Evolutionary conservation across 768 basidiomycete genomes (phyloP).

Genomic region (Suillus paluster): DNA sequence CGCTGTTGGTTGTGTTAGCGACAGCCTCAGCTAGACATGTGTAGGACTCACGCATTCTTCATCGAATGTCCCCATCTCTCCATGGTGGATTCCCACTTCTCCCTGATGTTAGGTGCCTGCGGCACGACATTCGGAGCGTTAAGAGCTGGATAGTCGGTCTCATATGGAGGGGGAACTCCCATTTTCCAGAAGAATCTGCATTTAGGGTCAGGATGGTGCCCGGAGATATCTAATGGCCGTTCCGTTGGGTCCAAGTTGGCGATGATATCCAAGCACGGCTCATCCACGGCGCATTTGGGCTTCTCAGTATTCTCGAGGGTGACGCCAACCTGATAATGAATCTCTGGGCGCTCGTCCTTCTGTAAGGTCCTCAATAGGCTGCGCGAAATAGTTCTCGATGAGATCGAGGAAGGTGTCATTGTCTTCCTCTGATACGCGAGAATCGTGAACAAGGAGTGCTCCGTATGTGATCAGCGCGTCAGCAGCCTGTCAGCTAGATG

Average conservation of each 20-base stretch:
- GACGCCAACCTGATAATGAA: conserved; percentile 91
- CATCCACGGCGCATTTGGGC: conserved; percentile 82
- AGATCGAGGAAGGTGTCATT: conserved; percentile 86
- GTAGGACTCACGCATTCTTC: conserved; percentile 75
- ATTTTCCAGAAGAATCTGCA: conserved; percentile 94
- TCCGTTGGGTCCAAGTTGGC: conserved; percentile 74
- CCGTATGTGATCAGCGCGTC: conserved; percentile 84
- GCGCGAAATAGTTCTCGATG: conserved; percentile 92
- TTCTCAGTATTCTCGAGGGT: conserved; percentile 98
- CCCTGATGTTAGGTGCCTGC: conserved; percentile 54
- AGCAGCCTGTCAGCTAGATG: conserved; percentile 59
- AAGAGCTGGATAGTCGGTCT: conserved; percentile 75
- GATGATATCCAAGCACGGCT: conserved; percentile 83
- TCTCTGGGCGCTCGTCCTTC: conserved; percentile 82
- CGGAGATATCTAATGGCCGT: conserved; percentile 82
- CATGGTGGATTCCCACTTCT: conserved; percentile 74
- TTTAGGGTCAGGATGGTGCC: conserved; percentile 88
- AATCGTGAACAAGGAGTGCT: conserved; percentile 85
- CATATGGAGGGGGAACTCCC: conserved; percentile 73
- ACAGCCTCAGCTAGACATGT: conserved; percentile 4
- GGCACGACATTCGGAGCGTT: conserved; percentile 88
- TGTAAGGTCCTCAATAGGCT: conserved; percentile 61
- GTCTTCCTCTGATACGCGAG: conserved; percentile 80
- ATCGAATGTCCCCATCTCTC: conserved; percentile 87
- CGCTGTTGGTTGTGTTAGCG: conserved; percentile 52